Percentiles rank a stretch among this genome's conserved stretches.
phyloP scores from a whole-genome alignment of 495 filamentous ascomycete species.

The Lepidopterella palustris region DNA sequence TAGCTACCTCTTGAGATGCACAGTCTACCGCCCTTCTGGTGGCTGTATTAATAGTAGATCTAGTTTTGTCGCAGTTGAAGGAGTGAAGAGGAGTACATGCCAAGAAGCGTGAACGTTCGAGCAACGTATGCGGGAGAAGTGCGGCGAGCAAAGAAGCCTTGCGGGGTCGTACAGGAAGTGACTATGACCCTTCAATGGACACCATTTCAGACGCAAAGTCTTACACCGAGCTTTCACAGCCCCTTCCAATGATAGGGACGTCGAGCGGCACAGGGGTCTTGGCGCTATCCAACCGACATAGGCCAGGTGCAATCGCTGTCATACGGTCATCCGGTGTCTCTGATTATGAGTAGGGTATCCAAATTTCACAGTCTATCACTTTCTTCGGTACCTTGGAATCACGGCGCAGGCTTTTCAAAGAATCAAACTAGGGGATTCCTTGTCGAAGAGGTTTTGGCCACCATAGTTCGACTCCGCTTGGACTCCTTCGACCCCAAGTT shows the following conservation, averaged over 20 bases:
- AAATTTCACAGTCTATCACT: background rate
- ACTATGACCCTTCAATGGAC: background rate
- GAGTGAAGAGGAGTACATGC: background rate
- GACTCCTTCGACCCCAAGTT: background rate
- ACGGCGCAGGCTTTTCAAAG: background rate
- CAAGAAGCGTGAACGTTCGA: background rate
- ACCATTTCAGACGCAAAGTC: background rate
- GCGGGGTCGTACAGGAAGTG: background rate
- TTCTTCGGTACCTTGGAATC: background rate
- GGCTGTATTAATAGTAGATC: background rate
- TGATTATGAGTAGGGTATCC: conserved; percentile 3
- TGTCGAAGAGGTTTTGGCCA: background rate
- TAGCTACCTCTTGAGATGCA: background rate
- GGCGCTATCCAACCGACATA: background rate
- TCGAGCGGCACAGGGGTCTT: conserved; percentile 1
- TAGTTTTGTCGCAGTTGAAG: background rate
- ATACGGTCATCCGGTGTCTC: background rate
- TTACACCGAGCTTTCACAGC: background rate
- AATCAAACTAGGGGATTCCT: background rate
- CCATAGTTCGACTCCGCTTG: background rate
- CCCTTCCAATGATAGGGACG: background rate
- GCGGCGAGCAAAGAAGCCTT: background rate
- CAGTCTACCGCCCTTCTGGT: background rate
- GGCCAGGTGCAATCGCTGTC: background rate
- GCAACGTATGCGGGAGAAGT: background rate